These are phyloP conservation scores for Vanilla planifolia DNA, from an alignment of 106 monocot genomes.

Conservation along the genomic window DNA sequence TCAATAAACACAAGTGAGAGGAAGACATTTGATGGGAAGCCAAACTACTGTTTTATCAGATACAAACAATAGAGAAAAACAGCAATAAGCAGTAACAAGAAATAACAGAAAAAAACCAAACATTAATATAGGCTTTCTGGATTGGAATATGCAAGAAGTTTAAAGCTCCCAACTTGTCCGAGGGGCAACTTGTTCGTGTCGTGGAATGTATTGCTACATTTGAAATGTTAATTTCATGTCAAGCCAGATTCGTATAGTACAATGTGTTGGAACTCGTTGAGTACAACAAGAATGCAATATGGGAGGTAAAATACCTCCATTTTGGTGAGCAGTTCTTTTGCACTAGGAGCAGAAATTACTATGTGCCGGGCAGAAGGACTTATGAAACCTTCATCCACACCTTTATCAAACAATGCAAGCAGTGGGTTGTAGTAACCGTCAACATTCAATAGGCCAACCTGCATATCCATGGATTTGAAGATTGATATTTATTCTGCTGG, in stretches of 20 bases:
- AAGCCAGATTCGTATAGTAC: no score
- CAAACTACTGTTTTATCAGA: conserved; percentile 11
- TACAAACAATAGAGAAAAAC: conserved; percentile 27
- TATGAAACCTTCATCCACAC: conserved; percentile 85
- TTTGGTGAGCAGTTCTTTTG: conserved; percentile 62
- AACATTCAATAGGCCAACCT: conserved; percentile 90
- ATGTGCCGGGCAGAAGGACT: conserved; percentile 63
- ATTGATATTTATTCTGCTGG: not conserved
- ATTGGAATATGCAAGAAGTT: conserved; percentile 36
- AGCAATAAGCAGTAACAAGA: conserved; percentile 11
- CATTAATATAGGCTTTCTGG: conserved; percentile 19
- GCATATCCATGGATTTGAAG: conserved; percentile 5
- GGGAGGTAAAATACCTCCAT: conserved; percentile 65
- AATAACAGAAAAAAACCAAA: conserved; percentile 7
- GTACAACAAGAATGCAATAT: conserved; percentile 6
- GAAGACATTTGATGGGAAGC: conserved; percentile 6
- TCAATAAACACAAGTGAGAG: no score
- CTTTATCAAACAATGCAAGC: conserved; percentile 87
- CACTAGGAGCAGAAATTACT: conserved; percentile 71
- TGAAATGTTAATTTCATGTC: not conserved
- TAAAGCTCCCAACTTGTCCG: conserved; percentile 55
- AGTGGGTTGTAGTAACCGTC: conserved; percentile 89
- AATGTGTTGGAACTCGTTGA: no score
- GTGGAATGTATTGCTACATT: conserved; percentile 47
- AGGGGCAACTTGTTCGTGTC: conserved; percentile 52